These are phyloP conservation scores for Pleurotus tuoliensis DNA, from an alignment of 768 basidiomycete genomes.

Conservation along the genomic window DNA sequence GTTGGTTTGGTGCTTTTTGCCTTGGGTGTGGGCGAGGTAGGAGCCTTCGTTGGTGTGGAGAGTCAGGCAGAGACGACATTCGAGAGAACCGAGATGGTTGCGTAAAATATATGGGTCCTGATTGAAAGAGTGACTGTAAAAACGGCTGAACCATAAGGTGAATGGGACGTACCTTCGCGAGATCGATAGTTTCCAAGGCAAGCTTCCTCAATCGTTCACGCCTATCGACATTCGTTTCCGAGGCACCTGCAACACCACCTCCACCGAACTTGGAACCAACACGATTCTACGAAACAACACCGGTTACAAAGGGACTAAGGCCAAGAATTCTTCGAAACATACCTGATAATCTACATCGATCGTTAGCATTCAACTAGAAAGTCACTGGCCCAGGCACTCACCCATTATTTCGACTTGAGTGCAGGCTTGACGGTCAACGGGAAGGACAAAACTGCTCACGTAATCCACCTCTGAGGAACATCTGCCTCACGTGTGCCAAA, in stretches of 20 bases:
- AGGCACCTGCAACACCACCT: slow-evolving; percentile 92
- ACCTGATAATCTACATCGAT: slow-evolving; percentile 64
- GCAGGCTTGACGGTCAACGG: too few relatives aligned
- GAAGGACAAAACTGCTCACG: slow-evolving; percentile 13
- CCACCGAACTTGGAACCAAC: slow-evolving; percentile 96
- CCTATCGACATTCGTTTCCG: slow-evolving; percentile 93
- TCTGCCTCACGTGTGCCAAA: too few relatives aligned
- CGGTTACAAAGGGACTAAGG: slow-evolving; percentile 2
- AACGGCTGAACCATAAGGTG: background rate
- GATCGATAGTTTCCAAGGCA: slow-evolving; percentile 94
- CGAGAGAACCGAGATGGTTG: slow-evolving; percentile 96
- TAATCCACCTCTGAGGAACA: slow-evolving; percentile 16
- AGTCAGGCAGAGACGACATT: slow-evolving; percentile 96
- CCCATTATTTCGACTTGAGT: slow-evolving; percentile 25
- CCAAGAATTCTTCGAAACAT: slow-evolving; percentile 12
- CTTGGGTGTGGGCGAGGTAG: slow-evolving; percentile 98
- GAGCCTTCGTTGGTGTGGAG: slow-evolving; percentile 99
- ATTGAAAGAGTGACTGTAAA: slow-evolving; percentile 9
- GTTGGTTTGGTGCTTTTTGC: slow-evolving; percentile 99
- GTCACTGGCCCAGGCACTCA: slow-evolving; percentile 17
- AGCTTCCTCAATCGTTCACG: slow-evolving; percentile 93
- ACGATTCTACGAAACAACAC: slow-evolving; percentile 63
- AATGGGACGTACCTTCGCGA: slow-evolving; percentile 72
- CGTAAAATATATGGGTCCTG: slow-evolving; percentile 98
- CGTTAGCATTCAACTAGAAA: slow-evolving; percentile 6